These are phyloP conservation scores for Neonectria coccinea DNA, from an alignment of 2,329 filamentous ascomycete genomes.

Conservation along the genomic window DNA sequence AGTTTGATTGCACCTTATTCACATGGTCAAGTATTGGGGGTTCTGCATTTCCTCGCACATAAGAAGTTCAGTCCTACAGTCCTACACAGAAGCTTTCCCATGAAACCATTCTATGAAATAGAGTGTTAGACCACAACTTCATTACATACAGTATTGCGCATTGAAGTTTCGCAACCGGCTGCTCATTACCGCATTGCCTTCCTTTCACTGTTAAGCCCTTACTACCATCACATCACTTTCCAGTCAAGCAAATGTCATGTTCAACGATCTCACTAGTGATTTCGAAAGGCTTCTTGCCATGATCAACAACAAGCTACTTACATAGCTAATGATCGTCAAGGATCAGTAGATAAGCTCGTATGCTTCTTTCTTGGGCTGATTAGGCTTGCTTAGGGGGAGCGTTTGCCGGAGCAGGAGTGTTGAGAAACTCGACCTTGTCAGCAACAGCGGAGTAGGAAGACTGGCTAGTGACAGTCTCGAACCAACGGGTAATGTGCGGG, in stretches of 20 bases:
- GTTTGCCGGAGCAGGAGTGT: not conserved
- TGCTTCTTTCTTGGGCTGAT: not conserved
- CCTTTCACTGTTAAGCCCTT: not conserved
- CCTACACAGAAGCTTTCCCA: no score
- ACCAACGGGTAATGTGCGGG: not conserved
- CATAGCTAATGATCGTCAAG: not conserved
- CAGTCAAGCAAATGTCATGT: not conserved
- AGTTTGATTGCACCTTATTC: no score
- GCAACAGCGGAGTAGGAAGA: not conserved
- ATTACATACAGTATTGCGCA: no score
- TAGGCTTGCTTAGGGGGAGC: not conserved
- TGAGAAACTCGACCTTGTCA: not conserved
- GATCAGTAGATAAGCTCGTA: not conserved
- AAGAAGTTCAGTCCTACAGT: no score
- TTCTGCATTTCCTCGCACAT: no score
- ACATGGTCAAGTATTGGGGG: no score
- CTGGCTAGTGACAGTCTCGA: not conserved
- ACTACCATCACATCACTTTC: not conserved
- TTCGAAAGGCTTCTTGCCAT: not conserved
- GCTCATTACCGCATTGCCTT: no score
- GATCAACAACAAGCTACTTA: not conserved
- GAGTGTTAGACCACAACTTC: no score
- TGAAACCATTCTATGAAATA: no score
- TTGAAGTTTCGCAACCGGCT: no score
- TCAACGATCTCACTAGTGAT: not conserved